Percentiles rank a stretch among this genome's conserved stretches.
phyloP scores from a whole-genome alignment of 352 stramenopile genomes.

The Detonula confervacea region DNA sequence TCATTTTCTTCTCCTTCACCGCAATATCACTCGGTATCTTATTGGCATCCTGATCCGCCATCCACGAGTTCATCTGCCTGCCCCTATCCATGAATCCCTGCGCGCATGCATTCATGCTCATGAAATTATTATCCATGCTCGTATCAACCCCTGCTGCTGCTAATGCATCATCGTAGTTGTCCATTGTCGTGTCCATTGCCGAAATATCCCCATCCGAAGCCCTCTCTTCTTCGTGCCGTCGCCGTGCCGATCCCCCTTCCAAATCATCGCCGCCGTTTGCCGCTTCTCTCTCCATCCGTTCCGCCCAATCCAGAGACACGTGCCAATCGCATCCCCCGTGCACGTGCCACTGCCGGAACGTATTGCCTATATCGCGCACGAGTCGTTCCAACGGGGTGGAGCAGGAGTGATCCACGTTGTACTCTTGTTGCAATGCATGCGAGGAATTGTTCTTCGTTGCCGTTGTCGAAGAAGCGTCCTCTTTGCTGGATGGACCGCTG shows the following conservation, averaged over 20 bases:
- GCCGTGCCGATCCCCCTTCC: not conserved
- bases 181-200: too few relatives aligned
- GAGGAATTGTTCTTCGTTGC: slow-evolving; percentile 12
- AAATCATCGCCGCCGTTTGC: not conserved
- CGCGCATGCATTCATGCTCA: not conserved
- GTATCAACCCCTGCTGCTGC: too few relatives aligned
- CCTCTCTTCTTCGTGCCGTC: not conserved
- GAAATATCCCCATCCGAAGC: slow-evolving; percentile 4
- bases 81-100: slow-evolving; percentile 5
- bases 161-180: too few relatives aligned
- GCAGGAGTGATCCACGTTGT: slow-evolving; percentile 82
- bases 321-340: slow-evolving; percentile 73
- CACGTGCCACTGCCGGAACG: slow-evolving; percentile 78
- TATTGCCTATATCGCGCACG: slow-evolving; percentile 75
- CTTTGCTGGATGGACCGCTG: slow-evolving; percentile 4
- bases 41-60: too few relatives aligned
- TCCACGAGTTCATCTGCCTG: not conserved
- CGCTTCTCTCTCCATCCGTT: slow-evolving; percentile 13
- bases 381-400: slow-evolving; percentile 80
- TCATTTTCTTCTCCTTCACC: not conserved
- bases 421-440: slow-evolving; percentile 31
- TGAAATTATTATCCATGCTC: too few relatives aligned
- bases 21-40: not conserved
- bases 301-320: slow-evolving; percentile 58
- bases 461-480: too few relatives aligned